Conservation (phyloP, 2,329 filamentous ascomycete species). For the Lachnellula hyalina region DNA sequence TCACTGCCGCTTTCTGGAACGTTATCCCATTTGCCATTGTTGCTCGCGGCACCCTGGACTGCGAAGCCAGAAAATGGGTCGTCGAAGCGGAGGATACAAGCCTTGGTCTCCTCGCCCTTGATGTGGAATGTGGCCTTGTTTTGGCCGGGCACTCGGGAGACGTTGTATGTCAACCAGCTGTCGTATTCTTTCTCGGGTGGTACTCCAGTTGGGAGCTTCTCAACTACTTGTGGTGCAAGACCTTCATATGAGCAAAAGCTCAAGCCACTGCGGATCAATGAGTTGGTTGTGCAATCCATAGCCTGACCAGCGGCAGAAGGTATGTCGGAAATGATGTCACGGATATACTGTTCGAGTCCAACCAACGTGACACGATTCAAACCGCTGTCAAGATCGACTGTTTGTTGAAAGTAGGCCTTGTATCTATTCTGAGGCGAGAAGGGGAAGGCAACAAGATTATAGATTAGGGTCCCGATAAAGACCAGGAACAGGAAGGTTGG, state of each 20-base stretch:
- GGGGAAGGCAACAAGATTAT: conserved; percentile 83
- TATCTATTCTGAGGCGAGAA: conserved; percentile 75
- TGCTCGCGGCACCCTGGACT: conserved; percentile 54
- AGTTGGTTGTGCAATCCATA: conserved; percentile 45
- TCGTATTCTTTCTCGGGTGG: conserved; percentile 40
- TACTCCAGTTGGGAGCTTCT: conserved; percentile 37
- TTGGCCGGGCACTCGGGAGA: conserved; percentile 39
- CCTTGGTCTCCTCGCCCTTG: conserved; percentile 68
- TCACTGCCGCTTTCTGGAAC: conserved; percentile 58
- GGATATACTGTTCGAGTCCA: conserved; percentile 63
- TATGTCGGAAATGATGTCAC: conserved; percentile 60
- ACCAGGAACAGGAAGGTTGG: conserved; percentile 71
- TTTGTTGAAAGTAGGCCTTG: conserved; percentile 84
- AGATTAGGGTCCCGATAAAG: conserved; percentile 70
- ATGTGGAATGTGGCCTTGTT: conserved; percentile 60
- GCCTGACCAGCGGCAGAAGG: conserved; percentile 64
- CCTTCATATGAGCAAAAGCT: conserved; percentile 68
- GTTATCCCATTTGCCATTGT: conserved; percentile 57
- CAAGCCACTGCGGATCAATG: conserved; percentile 44
- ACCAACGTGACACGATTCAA: conserved; percentile 63
- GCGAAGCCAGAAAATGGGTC: conserved; percentile 59
- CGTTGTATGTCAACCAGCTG: conserved; percentile 63
- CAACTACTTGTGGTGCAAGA: conserved; percentile 58
- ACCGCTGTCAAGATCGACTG: conserved; percentile 70
- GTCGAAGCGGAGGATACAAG: conserved; percentile 70